These are phyloP conservation scores for Chaetomiaceae sp. DNA, from an alignment of 2,329 filamentous ascomycete species.

Conservation along the genomic window DNA sequence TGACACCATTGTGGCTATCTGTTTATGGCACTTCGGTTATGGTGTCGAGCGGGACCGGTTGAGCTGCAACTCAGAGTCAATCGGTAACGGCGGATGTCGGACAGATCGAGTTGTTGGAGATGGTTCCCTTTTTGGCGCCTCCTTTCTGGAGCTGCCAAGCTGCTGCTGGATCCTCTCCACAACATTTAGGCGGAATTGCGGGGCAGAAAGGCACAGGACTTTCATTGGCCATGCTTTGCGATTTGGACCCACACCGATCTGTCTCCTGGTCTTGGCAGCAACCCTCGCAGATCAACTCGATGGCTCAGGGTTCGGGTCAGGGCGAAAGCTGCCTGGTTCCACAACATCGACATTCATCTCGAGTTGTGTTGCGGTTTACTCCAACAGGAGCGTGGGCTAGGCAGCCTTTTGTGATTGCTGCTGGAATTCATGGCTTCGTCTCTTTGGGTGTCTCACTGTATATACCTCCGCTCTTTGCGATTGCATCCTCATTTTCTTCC, in stretches of 20 bases:
- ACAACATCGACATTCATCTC: background rate
- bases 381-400: background rate
- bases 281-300: too few species aligned
- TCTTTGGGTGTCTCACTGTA: background rate
- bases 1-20: conserved; percentile 24
- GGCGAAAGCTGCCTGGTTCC: too few species aligned
- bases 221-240: background rate
- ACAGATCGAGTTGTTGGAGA: background rate
- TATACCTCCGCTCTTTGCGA: background rate
- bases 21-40: background rate
- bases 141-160: background rate
- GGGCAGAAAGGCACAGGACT: conserved; percentile 13
- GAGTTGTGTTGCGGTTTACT: background rate
- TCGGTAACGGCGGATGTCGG: background rate
- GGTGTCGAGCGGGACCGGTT: background rate
- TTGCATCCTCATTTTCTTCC: background rate
- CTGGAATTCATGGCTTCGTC: background rate
- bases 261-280: background rate
- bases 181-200: conserved; percentile 20
- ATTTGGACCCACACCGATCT: too few species aligned
- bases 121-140: conserved; percentile 4
- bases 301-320: background rate
- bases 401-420: background rate
- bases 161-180: background rate
- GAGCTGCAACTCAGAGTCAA: background rate